phyloP scores from a whole-genome alignment of 2,329 filamentous ascomycete genomes.

The Atkinsonella texensis region DNA sequence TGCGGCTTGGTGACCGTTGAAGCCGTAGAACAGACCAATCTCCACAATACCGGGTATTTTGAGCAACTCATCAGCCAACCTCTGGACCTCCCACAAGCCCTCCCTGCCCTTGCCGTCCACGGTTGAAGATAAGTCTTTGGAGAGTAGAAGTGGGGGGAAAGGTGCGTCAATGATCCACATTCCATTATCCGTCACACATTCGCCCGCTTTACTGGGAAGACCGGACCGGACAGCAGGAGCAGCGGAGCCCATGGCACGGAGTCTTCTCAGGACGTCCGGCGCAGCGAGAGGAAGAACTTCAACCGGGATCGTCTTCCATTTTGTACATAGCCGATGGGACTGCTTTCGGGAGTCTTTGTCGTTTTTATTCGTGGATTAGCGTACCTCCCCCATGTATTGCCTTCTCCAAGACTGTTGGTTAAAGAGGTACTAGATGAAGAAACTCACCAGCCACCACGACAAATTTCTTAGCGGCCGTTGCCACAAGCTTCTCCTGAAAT shows the following conservation, averaged over 20 bases:
- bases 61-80: conserved; percentile 63
- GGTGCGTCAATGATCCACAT: conserved; percentile 86
- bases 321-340: conserved; percentile 58
- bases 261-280: conserved; percentile 59
- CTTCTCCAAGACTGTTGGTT: neutral
- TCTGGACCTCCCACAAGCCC: conserved; percentile 70
- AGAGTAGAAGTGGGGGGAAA: conserved; percentile 62
- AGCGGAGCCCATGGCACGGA: conserved; percentile 60
- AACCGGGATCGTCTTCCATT: conserved; percentile 81
- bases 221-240: conserved; percentile 62
- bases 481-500: conserved; percentile 95
- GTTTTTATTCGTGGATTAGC: conserved; percentile 1
- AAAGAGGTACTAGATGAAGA: neutral
- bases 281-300: conserved; percentile 84
- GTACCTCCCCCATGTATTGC: neutral
- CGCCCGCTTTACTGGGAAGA: conserved; percentile 65
- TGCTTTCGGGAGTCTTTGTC: conserved; percentile 75
- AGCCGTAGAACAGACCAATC: conserved; percentile 78
- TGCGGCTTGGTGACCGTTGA: conserved; percentile 58
- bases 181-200: conserved; percentile 49
- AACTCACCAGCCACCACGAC: conserved; percentile 68
- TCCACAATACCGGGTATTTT: conserved; percentile 78
- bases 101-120: conserved; percentile 37
- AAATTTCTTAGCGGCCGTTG: conserved; percentile 71
- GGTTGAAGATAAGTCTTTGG: conserved; percentile 34